Base-by-base conservation (phyloP, 202 grass and related monocot genomes). In the Musa balbisiana region DNA sequence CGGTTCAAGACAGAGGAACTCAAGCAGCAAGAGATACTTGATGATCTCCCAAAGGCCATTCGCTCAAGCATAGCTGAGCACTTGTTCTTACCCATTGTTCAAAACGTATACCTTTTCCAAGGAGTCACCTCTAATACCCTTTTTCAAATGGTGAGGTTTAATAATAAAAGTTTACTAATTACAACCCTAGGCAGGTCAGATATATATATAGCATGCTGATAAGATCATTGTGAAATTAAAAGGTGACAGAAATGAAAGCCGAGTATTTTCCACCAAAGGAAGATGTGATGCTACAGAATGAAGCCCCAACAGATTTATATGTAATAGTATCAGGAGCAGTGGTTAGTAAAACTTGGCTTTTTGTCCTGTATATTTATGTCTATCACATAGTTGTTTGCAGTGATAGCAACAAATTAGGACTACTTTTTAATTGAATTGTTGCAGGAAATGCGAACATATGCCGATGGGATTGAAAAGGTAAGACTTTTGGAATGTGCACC, bases 191-290 rank as follows among this genome's bases (percentile, higher is more conserved):
- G 70, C 53, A 22, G 11, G 14, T 55, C n/a, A 10, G 4, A 24
- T 58, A 9, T 49, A 9, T 49, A 20, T 10, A 3, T 16, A 56
- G 27, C 21, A 8, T 70, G 10, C 26, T 51, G 10, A 27, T 74
- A 2, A 51, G 22, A 33, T 60, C 43, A 22, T 23, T 10, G 49
- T 77, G 26, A 13, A 19, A 70, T 26, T 63, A 64, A 82, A 71
- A 92, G 89, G 86, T 92, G 2, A 83, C 82, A 6, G 90, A 85
- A 69, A 89, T 92, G 90, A 82, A 83, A 76, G 63, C 87, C 0
- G 90, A 92, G 79, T 92, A 85, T 70, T 87, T 83, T 53, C 78
- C 90, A 6, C 82, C 84, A 2, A 89, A 89, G 87, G 90, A 92
- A 70, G 84, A 89, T 56, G 53, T 92, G 74, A 80, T 89, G 65